A percentile compares a stretch with the other conserved stretches of the same genome.
These are phyloP conservation scores for Candida tibetensis DNA, from an alignment of 805 yeast genomes.

Conservation along the genomic window DNA sequence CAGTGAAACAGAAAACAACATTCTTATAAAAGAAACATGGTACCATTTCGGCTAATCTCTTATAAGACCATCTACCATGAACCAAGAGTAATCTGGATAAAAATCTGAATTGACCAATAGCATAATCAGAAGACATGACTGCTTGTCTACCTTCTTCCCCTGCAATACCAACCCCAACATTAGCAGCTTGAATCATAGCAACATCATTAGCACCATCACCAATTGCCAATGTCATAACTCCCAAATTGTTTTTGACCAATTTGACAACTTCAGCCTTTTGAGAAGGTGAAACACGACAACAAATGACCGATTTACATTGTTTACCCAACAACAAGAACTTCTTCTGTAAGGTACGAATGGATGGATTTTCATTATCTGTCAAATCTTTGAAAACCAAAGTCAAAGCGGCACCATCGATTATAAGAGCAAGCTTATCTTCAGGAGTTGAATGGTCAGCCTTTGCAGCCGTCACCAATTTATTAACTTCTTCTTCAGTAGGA, in stretches of 20 bases:
- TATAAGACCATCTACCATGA: slow-evolving; percentile 88
- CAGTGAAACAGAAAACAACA: slow-evolving; percentile 67
- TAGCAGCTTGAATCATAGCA: slow-evolving; percentile 87
- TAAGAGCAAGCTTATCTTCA: slow-evolving; percentile 60
- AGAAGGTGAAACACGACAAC: slow-evolving; percentile 87
- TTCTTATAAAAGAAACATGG: slow-evolving; percentile 80
- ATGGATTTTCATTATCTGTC: slow-evolving; percentile 34
- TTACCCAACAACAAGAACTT: slow-evolving; percentile 72
- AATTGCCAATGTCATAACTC: slow-evolving; percentile 82
- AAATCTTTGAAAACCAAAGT: slow-evolving; percentile 44
- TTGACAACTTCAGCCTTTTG: slow-evolving; percentile 84
- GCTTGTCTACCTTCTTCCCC: slow-evolving; percentile 93
- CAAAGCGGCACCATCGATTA: slow-evolving; percentile 80
- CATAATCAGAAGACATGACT: slow-evolving; percentile 85
- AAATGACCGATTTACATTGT: slow-evolving; percentile 76
- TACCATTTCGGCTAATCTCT: slow-evolving; percentile 78
- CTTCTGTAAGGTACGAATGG: slow-evolving; percentile 14
- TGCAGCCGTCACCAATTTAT: slow-evolving; percentile 46
- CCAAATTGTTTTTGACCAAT: slow-evolving; percentile 67
- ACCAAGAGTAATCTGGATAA: slow-evolving; percentile 63
- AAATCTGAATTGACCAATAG: slow-evolving; percentile 78
- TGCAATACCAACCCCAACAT: slow-evolving; percentile 86
- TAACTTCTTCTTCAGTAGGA: slow-evolving; percentile 23
- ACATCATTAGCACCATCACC: slow-evolving; percentile 92
- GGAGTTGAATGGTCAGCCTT: slow-evolving; percentile 64